Percentiles rank a stretch among this genome's conserved stretches.
Evolutionary conservation across 352 stramenopile species (phyloP).

Genomic region (Globisporangium ultimum): DNA sequence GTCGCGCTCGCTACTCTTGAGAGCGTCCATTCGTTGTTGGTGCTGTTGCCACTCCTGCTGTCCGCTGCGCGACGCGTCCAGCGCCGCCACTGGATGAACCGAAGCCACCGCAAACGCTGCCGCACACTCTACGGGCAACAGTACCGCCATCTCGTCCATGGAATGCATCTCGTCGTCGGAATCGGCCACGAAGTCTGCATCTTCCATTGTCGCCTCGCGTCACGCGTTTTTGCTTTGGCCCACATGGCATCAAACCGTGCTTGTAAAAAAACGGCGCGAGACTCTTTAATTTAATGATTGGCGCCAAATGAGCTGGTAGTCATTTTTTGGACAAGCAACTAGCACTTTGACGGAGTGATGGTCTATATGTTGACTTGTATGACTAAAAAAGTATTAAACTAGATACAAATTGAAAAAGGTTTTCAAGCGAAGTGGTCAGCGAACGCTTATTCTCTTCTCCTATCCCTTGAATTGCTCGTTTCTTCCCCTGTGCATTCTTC

Average conservation of each 20-base stretch:
- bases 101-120: not conserved
- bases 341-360: not conserved
- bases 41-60: not conserved
- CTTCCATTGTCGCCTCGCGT: conserved; percentile 30
- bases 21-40: not conserved
- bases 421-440: no score
- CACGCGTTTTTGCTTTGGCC: conserved; percentile 2
- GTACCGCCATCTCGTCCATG: not conserved
- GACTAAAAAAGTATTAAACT: not conserved
- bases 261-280: not conserved
- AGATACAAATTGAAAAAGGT: no score
- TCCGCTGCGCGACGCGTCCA: not conserved
- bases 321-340: not conserved
- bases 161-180: conserved; percentile 30
- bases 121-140: not conserved
- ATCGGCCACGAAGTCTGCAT: conserved; percentile 49
- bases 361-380: not conserved
- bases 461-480: no score
- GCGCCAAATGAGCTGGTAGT: not conserved
- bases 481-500: no score
- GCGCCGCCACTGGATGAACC: not conserved
- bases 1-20: not conserved
- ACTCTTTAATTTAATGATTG: not conserved
- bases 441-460: no score
- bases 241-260: conserved; percentile 2